Evolutionary conservation across 2,329 filamentous ascomycete genomes (phyloP), one percentile per base, ranked within the genome.

Genomic region (Volutella citrinella): DNA sequence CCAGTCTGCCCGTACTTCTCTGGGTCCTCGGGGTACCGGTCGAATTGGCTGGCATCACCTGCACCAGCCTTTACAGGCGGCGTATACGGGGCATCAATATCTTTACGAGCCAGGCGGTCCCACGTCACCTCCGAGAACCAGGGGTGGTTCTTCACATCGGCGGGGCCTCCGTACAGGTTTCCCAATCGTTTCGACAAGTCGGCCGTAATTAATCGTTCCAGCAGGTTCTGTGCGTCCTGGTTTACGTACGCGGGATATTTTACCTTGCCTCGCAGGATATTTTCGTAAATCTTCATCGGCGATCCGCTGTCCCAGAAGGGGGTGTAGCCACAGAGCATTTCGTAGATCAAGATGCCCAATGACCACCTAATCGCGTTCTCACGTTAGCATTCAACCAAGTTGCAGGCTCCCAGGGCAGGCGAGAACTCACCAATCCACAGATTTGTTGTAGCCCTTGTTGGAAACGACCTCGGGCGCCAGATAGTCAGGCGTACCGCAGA

Each of bases 321-420:
- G 6, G 93, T 98, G 66, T 96, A 98, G 18, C 93, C 93, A 60
- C 93, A 97, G 22, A 98, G 78, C 93, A 98, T 98, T 73, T 98
- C 93, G 63, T 96, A 98, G 62, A 98, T 97, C 51, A 98, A 71
- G 59, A 98, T 97, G 27, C 93, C 93, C 38, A 98, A 75, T 33
- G 91, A 97, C 93, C 93, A 98, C 90, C 90, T 96, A 34, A 10
- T n/a, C n/a, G n/a, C n/a, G n/a, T n/a, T n/a, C n/a, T n/a, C n/a
- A n/a, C n/a, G n/a, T n/a, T n/a, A n/a, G n/a, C n/a, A n/a, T n/a
- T n/a, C n/a, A n/a, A n/a, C n/a, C n/a, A n/a, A n/a, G n/a, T n/a
- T 23, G 13, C 15, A 16, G n/a, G 32, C 31, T 29, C 28, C n/a
- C 24, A 23, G 31, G 30, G 48, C 23, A 45, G 38, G 21, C 19